Evolutionary conservation across 106 monocot species (phyloP), one percentile per base, ranked within the genome.

Genomic region (Gastrodia elata): DNA sequence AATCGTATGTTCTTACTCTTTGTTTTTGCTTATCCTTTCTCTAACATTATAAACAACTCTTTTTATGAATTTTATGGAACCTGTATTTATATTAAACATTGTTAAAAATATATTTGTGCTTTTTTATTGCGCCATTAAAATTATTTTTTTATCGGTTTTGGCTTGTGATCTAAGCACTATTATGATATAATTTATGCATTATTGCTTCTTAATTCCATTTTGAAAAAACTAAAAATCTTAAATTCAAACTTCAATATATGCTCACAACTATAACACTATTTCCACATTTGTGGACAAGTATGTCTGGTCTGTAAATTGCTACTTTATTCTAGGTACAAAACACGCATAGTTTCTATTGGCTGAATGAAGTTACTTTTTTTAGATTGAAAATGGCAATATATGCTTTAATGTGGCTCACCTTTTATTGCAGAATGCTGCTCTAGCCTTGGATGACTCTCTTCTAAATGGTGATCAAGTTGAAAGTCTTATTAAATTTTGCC

Each of bases 401-500:
- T 30, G 59, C 28, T 11, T 28, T 30, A 69, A 69, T 69, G 39
- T 25, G 22, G 6, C 30, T 26, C 0, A 69, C 39, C n/a, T 24
- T 69, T 37, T 14, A 69, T n/a, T 28, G 35, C 78, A 93, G 93
- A 74, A 41, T 83, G 90, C 89, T 65, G 83, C 77, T 77, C 75
- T 93, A 67, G 85, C 93, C 39, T 69, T 93, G 85, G 93, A 93
- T 78, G 93, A 93, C 70, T 90, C 87, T 46, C 78, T 90, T 72
- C 83, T 93, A 56, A 90, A 93, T 83, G 83, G 76, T 69, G 93
- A 93, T 77, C 93, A 93, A 78, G 83, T 93, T 27, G 89, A 89
- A 70, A 93, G 89, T 78, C 77, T 93, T 30, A 84, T 93, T 32
- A 93, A 93, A 70, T 93, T 87, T 81, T 93, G 87, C 72, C 93